Conservation (phyloP, 116 monocot species). For the Dioscorea cayenensis region DNA sequence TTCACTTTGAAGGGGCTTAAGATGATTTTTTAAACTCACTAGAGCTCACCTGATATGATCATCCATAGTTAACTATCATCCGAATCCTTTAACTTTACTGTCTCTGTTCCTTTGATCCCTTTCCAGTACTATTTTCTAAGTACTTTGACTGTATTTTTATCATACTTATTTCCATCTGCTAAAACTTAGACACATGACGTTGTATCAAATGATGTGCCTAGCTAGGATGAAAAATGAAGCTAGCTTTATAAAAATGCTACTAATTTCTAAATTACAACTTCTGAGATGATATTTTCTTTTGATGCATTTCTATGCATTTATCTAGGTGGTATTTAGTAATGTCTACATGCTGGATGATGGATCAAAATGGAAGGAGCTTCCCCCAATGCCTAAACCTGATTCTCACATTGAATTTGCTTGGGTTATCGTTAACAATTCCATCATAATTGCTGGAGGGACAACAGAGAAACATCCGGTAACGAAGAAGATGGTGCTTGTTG, state of each 20-base stretch:
- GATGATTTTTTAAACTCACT: background rate
- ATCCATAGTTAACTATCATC: background rate
- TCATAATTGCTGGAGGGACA: conserved; percentile 89
- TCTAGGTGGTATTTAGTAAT: conserved; percentile 78
- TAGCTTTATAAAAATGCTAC: background rate
- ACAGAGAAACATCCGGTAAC: conserved; percentile 94
- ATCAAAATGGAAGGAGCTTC: conserved; percentile 68
- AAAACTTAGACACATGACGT: no score
- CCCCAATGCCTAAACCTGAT: conserved; percentile 96
- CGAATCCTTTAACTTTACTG: background rate
- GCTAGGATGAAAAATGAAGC: background rate
- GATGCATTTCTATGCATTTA: conserved; percentile 5
- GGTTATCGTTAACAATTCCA: conserved; percentile 89
- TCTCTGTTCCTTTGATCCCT: background rate
- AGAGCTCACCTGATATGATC: no score
- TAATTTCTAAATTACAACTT: background rate
- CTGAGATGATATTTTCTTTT: background rate
- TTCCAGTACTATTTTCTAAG: no score
- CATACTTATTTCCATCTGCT: background rate
- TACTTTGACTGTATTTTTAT: background rate
- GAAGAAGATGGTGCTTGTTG: conserved; percentile 90
- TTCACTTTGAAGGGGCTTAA: background rate
- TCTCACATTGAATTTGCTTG: conserved; percentile 99
- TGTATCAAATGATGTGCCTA: background rate
- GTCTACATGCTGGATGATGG: conserved; percentile 96